Percentiles rank a stretch among this genome's conserved stretches.
These are phyloP conservation scores for Cytospora paraplurivora DNA, from an alignment of 2,329 filamentous ascomycete genomes.

Conservation along the genomic window DNA sequence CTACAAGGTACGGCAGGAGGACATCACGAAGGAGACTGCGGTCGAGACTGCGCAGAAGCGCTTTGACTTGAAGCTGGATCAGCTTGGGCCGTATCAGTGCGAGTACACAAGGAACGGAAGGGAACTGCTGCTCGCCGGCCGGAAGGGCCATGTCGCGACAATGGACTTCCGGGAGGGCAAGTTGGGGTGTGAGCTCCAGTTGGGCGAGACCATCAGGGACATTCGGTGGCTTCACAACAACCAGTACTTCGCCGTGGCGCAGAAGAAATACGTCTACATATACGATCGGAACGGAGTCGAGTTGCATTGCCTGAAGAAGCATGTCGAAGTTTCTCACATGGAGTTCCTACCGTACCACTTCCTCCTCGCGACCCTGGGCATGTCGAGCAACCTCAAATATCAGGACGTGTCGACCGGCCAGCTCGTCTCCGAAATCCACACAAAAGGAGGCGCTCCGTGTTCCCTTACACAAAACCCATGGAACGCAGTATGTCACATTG, in stretches of 20 bases:
- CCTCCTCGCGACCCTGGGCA: slow-evolving; percentile 81
- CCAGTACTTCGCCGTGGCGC: slow-evolving; percentile 90
- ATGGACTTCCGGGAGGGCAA: slow-evolving; percentile 97
- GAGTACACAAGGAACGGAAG: slow-evolving; percentile 91
- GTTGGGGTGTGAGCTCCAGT: slow-evolving; percentile 85
- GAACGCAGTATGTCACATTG: slow-evolving; percentile 89
- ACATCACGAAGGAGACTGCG: slow-evolving; percentile 74
- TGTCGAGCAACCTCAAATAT: slow-evolving; percentile 85
- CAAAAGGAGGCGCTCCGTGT: slow-evolving; percentile 79
- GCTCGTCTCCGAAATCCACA: slow-evolving; percentile 82
- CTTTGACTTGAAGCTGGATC: slow-evolving; percentile 83
- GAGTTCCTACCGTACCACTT: slow-evolving; percentile 98
- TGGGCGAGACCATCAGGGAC: slow-evolving; percentile 88
- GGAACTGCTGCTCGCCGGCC: slow-evolving; percentile 79
- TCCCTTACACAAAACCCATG: slow-evolving; percentile 85
- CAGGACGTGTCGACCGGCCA: slow-evolving; percentile 94
- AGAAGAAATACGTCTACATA: slow-evolving; percentile 96
- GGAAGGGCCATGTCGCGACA: slow-evolving; percentile 92
- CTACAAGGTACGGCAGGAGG: slow-evolving; percentile 88
- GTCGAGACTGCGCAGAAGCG: slow-evolving; percentile 88
- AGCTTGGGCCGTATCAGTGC: slow-evolving; percentile 82
- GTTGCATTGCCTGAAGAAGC: slow-evolving; percentile 86
- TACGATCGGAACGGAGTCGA: slow-evolving; percentile 92
- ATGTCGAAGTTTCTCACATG: slow-evolving; percentile 88
- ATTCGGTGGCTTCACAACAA: slow-evolving; percentile 93